Evolutionary conservation across 306 rosid genomes (phyloP), one percentile per base, ranked within the genome.

Genomic region (Herpetospermum pedunculosum): DNA sequence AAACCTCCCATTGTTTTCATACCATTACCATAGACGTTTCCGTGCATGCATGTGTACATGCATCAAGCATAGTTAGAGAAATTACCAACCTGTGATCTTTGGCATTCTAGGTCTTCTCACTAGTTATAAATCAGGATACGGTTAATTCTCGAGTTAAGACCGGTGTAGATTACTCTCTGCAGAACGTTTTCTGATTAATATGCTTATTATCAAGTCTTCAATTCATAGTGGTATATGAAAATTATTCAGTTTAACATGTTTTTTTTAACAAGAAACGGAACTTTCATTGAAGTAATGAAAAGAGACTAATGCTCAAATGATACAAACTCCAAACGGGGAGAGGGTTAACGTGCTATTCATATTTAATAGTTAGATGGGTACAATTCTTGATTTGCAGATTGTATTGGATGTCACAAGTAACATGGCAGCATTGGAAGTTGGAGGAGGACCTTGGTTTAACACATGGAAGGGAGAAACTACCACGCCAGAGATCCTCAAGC

Each of bases 361-460:
- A 30, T 35, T 35, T 4, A 37, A 21, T 64, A 64, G 48, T 64
- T n/a, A 37, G 23, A n/a, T 8, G 2, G 2, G 76, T 23, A 18
- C 64, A 15, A 75, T 77, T 64, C 63, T 25, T 65, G 25, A 79
- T 77, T 70, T 74, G 76, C 85, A 93, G 98, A 78, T 78, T 4
- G 80, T 93, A 80, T 79, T 93, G 87, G 89, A 90, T 55, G 97
- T 90, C 25, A 69, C 79, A 67, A 93, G 98, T 72, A 81, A 93
- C 71, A 85, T 89, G 96, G 98, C 93, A 14, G 96, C 92, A 16
- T 23, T 89, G 49, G 98, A 93, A 81, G 90, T 93, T 47, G 97
- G 98, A 82, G 97, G 97, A 18, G 97, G 98, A 41, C 98, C 98
- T 35, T 93, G 98, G 98, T 87, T 90, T 80, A 86, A 64, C 83